These are phyloP conservation scores for Eimeria sp. DNA, from an alignment of 169 alveolate species.

Conservation along the genomic window DNA sequence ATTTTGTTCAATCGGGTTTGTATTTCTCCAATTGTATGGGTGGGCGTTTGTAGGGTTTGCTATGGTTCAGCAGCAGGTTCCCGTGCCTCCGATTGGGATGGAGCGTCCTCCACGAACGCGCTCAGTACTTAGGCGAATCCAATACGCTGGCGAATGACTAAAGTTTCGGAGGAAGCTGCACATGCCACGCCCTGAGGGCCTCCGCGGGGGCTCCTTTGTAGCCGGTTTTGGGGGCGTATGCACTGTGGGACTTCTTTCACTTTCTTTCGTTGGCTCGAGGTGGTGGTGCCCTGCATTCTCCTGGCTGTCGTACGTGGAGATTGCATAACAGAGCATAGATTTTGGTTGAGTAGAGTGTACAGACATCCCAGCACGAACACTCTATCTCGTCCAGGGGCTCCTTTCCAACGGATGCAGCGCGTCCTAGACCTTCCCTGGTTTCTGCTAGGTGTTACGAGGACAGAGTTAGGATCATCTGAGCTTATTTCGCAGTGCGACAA, in stretches of 20 bases:
- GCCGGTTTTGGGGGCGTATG: background rate
- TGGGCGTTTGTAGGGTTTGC: background rate
- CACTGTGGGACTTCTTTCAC: background rate
- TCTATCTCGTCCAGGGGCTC: background rate
- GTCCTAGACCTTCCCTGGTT: background rate
- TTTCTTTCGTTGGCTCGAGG: background rate
- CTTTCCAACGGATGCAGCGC: background rate
- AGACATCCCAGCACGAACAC: background rate
- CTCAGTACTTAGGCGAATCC: background rate
- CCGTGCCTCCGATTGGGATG: conserved; percentile 2
- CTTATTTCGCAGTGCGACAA: background rate
- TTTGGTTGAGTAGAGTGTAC: background rate
- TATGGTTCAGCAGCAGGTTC: background rate
- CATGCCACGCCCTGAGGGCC: conserved; percentile 32
- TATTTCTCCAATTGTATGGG: background rate
- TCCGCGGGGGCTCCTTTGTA: conserved; percentile 39
- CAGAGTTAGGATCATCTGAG: background rate
- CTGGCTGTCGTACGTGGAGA: background rate
- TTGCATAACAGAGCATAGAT: background rate
- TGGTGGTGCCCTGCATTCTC: background rate
- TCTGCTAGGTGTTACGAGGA: background rate
- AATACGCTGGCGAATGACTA: background rate
- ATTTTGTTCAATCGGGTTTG: background rate
- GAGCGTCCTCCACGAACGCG: background rate
- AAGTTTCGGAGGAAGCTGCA: background rate